Conservation (phyloP, 176 grass and related monocot genomes). For the Rhipidocladum racemiflorum region DNA sequence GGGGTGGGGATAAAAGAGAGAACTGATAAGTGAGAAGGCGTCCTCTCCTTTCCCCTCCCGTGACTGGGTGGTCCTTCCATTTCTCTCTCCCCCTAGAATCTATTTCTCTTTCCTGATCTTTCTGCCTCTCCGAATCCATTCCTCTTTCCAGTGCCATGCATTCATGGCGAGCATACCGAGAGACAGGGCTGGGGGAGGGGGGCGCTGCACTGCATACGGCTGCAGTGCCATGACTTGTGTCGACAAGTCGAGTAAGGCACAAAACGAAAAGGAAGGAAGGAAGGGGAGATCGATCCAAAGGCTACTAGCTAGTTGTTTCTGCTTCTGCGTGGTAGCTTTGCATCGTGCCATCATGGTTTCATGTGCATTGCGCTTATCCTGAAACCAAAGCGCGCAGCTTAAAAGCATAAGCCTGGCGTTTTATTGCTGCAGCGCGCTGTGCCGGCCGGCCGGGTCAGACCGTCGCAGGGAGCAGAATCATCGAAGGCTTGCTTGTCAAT, state of each 20-base stretch:
- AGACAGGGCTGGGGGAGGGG: background rate
- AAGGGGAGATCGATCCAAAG: slow-evolving; percentile 5
- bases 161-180: slow-evolving; percentile 25
- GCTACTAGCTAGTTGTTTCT: background rate
- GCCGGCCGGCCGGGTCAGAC: slow-evolving; percentile 8
- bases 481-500: slow-evolving; percentile 38
- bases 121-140: slow-evolving; percentile 25
- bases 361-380: slow-evolving; percentile 13
- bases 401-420: slow-evolving; percentile 50
- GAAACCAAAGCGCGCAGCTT: slow-evolving; percentile 23
- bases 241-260: background rate
- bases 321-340: slow-evolving; percentile 1
- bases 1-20: background rate
- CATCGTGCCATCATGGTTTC: slow-evolving; percentile 7
- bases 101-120: background rate
- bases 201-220: background rate
- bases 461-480: background rate
- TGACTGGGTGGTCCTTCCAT: slow-evolving; percentile 50
- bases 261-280: background rate
- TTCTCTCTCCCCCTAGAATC: slow-evolving; percentile 8
- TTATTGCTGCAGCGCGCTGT: slow-evolving; percentile 19
- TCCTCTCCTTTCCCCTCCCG: slow-evolving; percentile 25
- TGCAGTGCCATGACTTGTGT: slow-evolving; percentile 23
- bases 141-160: slow-evolving; percentile 25
- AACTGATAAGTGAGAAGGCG: background rate